These are phyloP conservation scores for Pseudogymnoascus sp. DNA, from an alignment of 2,329 filamentous ascomycete genomes.

Conservation along the genomic window DNA sequence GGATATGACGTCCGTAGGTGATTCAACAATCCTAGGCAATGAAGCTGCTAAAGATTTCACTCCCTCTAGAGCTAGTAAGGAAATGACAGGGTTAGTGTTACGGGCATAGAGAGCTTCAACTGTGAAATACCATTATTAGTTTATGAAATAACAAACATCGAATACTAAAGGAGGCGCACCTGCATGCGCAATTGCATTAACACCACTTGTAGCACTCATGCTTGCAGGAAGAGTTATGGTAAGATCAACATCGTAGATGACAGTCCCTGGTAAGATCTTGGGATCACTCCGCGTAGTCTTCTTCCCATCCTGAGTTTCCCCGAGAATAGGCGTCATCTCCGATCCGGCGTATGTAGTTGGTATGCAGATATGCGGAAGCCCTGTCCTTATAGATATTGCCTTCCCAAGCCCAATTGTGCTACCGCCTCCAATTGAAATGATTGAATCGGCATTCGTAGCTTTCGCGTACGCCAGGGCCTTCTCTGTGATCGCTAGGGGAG, in stretches of 20 bases:
- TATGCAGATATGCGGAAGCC: constrained; percentile 48
- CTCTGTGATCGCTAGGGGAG: too few relatives aligned
- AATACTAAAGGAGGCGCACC: too few relatives aligned
- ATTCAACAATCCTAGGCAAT: too few relatives aligned
- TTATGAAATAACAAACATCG: too few relatives aligned
- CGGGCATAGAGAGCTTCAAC: too few relatives aligned
- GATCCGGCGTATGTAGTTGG: constrained; percentile 54
- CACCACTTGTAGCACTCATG: constrained; percentile 48
- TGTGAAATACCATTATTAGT: too few relatives aligned
- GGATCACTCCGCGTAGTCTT: constrained; percentile 51
- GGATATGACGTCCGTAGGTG: too few relatives aligned
- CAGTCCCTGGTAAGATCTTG: constrained; percentile 49
- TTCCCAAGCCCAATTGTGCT: constrained; percentile 56
- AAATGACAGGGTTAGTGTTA: too few relatives aligned
- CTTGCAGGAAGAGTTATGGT: constrained; percentile 47
- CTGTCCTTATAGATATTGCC: constrained; percentile 44
- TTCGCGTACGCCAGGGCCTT: too few relatives aligned
- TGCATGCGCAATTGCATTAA: constrained; percentile 57
- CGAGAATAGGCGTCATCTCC: constrained; percentile 57
- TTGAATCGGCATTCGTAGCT: too few relatives aligned
- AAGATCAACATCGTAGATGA: constrained; percentile 57
- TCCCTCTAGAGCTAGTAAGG: too few relatives aligned
- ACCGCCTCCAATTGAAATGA: constrained; percentile 54
- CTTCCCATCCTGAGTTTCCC: constrained; percentile 48
- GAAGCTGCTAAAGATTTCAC: too few relatives aligned